Conservation (phyloP, 202 grass and related monocot species). For the Digitaria exilis region DNA sequence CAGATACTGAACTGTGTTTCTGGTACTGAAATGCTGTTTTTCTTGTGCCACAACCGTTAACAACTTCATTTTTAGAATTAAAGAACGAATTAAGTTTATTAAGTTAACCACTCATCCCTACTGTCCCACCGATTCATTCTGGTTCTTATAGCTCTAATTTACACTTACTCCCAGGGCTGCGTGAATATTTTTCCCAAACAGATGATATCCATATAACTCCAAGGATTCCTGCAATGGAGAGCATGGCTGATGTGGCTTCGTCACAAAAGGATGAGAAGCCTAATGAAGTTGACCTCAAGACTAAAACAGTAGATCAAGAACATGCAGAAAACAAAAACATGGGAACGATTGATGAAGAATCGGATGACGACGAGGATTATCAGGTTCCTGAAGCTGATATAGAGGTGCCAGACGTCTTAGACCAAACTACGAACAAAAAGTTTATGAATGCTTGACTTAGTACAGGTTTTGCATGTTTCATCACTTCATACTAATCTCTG, state of each 20-base stretch:
- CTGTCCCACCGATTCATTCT: conserved; percentile 17
- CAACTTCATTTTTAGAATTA: background rate
- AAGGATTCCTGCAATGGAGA: conserved; percentile 86
- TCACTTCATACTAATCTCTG: conserved; percentile 25
- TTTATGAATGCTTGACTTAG: background rate
- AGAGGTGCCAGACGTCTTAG: conserved; percentile 53
- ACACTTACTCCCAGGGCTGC: conserved; percentile 61
- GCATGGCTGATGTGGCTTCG: conserved; percentile 47
- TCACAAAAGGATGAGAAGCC: conserved; percentile 50
- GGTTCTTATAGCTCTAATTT: conserved; percentile 24
- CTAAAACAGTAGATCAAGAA: conserved; percentile 38
- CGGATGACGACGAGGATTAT: conserved; percentile 91
- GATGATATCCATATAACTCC: conserved; percentile 74
- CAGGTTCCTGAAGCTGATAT: conserved; percentile 69
- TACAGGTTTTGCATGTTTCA: conserved; percentile 2
- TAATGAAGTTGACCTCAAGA: conserved; percentile 46
- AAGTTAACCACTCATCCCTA: background rate
- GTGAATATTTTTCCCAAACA: conserved; percentile 90
- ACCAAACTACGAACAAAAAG: background rate
- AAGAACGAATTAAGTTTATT: conserved; percentile 6
- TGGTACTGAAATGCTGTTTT: conserved; percentile 51
- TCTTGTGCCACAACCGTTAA: conserved; percentile 15
- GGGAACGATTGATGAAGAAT: conserved; percentile 75
- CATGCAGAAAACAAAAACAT: conserved; percentile 49
- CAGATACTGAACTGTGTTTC: conserved; percentile 87